phyloP scores from a whole-genome alignment of 2,329 filamentous ascomycete genomes.

The Harringtonia aguacate region DNA sequence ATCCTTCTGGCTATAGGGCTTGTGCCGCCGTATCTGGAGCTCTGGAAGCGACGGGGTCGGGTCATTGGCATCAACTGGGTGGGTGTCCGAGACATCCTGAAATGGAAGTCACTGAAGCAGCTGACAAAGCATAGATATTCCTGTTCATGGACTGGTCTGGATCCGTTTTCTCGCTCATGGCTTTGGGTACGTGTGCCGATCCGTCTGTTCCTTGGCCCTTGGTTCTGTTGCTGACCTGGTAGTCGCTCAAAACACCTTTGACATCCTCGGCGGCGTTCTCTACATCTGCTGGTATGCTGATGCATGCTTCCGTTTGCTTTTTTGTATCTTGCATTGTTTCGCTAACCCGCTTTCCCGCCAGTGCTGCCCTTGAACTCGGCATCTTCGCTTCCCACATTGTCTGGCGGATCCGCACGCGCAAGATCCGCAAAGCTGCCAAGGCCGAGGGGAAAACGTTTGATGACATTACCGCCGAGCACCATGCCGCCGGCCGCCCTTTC shows the following conservation, averaged over 20 bases:
- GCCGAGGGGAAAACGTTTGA: constrained; percentile 42
- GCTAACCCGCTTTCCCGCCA: no score
- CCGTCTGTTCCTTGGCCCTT: no score
- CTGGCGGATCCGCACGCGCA: constrained; percentile 46
- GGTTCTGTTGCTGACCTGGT: background rate
- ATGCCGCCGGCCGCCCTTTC: constrained; percentile 20
- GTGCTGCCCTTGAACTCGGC: constrained; percentile 45
- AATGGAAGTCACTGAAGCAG: background rate
- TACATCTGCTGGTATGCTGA: no score
- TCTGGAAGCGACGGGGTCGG: constrained; percentile 49
- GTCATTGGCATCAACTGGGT: constrained; percentile 49
- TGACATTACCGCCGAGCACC: constrained; percentile 31
- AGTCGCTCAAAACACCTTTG: constrained; percentile 51
- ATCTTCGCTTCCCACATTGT: constrained; percentile 49
- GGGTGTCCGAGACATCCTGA: background rate
- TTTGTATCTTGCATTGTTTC: no score
- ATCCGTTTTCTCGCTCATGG: constrained; percentile 53
- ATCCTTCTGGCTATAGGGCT: constrained; percentile 45
- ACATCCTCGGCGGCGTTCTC: constrained; percentile 46
- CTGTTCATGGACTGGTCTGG: constrained; percentile 48
- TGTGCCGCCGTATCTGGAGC: constrained; percentile 49
- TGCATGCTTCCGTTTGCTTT: no score
- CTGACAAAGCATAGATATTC: constrained; percentile 28
- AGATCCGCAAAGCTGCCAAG: constrained; percentile 40
- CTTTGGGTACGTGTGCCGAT: constrained; percentile 33